Conservation (phyloP, 1,284 basidiomycete species). For the Cystobasidium slooffiae region DNA sequence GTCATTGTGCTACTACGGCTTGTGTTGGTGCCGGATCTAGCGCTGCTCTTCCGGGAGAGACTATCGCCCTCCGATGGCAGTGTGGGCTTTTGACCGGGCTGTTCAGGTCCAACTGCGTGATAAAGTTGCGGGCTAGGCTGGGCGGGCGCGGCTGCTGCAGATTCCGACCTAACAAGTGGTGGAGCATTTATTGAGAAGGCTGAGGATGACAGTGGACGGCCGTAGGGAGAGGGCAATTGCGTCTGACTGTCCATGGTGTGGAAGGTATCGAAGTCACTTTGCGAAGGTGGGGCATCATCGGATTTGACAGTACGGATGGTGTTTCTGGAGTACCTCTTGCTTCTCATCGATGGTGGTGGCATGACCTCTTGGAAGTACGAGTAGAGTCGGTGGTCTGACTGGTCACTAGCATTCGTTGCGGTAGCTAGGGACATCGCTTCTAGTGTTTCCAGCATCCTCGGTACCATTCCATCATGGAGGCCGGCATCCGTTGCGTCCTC, state of each 20-base stretch:
- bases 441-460: neutral
- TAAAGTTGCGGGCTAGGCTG: too few species aligned
- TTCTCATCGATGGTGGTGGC: slow-evolving; percentile 32
- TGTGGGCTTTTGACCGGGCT: too few species aligned
- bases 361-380: slow-evolving; percentile 14
- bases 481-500: too few species aligned
- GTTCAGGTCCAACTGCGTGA: too few species aligned
- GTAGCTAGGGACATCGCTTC: neutral
- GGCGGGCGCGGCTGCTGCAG: neutral
- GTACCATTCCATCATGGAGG: too few species aligned
- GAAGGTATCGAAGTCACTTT: neutral
- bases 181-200: neutral
- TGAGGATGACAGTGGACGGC: neutral
- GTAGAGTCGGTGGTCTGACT: slow-evolving; percentile 16
- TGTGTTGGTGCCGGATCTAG: neutral
- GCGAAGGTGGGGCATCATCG: neutral
- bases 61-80: too few species aligned
- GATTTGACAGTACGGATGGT: neutral
- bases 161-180: neutral
- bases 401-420: neutral
- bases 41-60: neutral
- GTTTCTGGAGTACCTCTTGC: slow-evolving; percentile 13
- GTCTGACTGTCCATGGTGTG: slow-evolving; percentile 1
- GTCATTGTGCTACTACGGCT: slow-evolving; percentile 14
- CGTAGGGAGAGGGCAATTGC: slow-evolving; percentile 3